phyloP scores from a whole-genome alignment of 225 moss, liverwort and hornwort genomes.

The Ulota crispa region DNA sequence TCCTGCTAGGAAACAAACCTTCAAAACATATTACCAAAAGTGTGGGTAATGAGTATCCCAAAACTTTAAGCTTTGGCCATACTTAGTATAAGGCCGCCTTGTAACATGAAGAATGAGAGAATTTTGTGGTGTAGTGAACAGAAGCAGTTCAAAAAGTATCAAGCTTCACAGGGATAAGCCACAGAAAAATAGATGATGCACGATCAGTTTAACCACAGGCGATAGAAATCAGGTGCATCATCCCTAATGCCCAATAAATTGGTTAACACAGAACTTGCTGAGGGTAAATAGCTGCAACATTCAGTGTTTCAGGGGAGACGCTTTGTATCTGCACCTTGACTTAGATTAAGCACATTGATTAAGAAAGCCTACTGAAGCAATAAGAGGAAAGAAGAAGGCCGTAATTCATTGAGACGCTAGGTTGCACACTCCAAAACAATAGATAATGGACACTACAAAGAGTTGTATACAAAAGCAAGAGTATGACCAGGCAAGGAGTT shows the following conservation, averaged over 20 bases:
- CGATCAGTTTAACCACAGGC: neutral
- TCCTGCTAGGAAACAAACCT: constrained; percentile 99
- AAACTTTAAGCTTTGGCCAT: neutral
- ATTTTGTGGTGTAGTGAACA: neutral
- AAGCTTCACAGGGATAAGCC: neutral
- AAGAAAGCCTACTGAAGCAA: neutral
- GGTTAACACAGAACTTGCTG: neutral
- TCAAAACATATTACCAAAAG: constrained; percentile 33
- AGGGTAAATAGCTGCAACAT: neutral
- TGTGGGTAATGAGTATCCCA: constrained; percentile 20
- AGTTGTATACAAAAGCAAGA: neutral
- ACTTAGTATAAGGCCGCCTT: constrained; percentile 1
- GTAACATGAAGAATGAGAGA: neutral
- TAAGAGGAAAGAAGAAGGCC: neutral
- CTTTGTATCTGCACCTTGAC: neutral
- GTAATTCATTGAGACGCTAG: neutral
- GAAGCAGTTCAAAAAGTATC: neutral
- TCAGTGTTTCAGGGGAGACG: neutral
- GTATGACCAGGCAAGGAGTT: neutral
- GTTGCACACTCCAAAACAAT: neutral
- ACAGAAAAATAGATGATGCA: neutral
- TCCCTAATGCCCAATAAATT: neutral
- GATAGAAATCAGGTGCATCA: neutral
- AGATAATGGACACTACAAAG: neutral
- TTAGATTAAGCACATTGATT: neutral